phyloP scores from a whole-genome alignment of 352 stramenopile species.

The Phytopythium boreale region DNA sequence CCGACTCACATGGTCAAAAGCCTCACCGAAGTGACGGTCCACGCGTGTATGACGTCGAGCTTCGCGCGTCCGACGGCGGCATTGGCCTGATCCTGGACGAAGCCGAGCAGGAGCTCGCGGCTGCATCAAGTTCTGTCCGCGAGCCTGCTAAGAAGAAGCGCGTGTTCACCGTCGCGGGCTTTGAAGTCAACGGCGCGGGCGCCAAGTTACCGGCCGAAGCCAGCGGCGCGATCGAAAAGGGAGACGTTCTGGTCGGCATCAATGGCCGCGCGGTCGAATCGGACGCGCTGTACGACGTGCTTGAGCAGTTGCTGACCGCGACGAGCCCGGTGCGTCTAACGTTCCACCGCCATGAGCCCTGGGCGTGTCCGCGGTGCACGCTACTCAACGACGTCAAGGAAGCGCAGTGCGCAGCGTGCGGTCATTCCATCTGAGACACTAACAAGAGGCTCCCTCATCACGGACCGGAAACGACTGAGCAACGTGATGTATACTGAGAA shows the following conservation, averaged over 20 bases:
- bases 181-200: constrained; percentile 62
- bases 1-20: constrained; percentile 18
- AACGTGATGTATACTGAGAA: background rate
- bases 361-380: constrained; percentile 74
- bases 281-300: constrained; percentile 46
- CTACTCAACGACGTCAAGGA: constrained; percentile 49
- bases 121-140: background rate
- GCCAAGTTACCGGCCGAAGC: constrained; percentile 66
- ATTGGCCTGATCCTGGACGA: constrained; percentile 63
- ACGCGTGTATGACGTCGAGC: constrained; percentile 48
- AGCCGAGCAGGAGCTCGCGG: background rate
- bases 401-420: constrained; percentile 51
- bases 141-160: constrained; percentile 11
- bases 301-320: constrained; percentile 70
- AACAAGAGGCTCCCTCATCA: background rate
- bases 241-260: constrained; percentile 63
- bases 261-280: constrained; percentile 44
- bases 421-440: constrained; percentile 10
- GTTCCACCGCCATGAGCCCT: constrained; percentile 59
- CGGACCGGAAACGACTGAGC: too few species aligned
- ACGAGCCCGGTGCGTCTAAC: constrained; percentile 62
- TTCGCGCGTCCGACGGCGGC: constrained; percentile 66
- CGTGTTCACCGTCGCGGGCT: constrained; percentile 49
- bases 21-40: background rate
- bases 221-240: constrained; percentile 56